A percentile compares a stretch with the other conserved stretches of the same genome.
Evolutionary conservation across 257 asterid species (phyloP).

Genomic region (Solanum piurae): DNA sequence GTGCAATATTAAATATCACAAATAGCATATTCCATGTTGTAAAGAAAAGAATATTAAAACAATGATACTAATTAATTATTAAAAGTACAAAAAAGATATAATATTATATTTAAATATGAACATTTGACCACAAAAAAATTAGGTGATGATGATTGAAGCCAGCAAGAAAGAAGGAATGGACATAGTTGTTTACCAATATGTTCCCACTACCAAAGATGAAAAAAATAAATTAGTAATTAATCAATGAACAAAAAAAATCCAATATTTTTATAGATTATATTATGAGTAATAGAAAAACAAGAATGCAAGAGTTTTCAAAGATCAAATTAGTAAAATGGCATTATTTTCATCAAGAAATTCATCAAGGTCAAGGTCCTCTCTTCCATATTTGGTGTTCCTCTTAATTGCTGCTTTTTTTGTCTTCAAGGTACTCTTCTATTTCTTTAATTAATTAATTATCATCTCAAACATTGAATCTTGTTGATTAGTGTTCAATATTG

Average conservation of each 20-base stretch:
- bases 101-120: background rate
- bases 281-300: background rate
- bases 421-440: conserved; percentile 48
- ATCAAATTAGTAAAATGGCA: conserved; percentile 31
- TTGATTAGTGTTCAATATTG: too few relatives aligned
- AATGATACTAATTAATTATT: background rate
- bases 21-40: background rate
- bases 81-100: background rate
- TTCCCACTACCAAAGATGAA: background rate
- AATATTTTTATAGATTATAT: background rate
- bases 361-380: conserved; percentile 37
- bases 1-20: background rate
- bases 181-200: background rate
- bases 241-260: background rate
- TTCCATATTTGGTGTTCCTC: conserved; percentile 46
- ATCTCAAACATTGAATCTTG: background rate
- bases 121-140: conserved; percentile 1
- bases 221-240: background rate
- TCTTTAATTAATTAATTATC: background rate
- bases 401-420: conserved; percentile 60
- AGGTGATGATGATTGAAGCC: conserved; percentile 7
- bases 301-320: background rate
- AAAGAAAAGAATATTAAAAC: background rate
- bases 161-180: conserved; percentile 5
- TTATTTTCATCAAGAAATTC: conserved; percentile 32